Conservation (phyloP, 768 basidiomycete genomes). For the Hemileccinum rubropunctum region DNA sequence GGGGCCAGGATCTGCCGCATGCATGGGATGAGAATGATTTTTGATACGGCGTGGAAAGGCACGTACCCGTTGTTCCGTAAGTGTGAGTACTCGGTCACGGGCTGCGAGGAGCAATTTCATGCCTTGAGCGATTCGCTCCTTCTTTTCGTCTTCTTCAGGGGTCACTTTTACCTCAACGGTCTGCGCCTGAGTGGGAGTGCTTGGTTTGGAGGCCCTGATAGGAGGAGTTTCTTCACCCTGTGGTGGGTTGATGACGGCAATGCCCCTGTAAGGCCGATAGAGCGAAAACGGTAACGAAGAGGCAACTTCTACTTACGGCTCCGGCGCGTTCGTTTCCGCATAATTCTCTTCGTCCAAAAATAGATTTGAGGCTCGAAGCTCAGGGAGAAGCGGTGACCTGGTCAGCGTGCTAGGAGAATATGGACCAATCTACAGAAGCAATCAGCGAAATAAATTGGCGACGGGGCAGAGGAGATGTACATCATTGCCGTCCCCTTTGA, state of each 20-base stretch:
- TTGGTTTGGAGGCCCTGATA: slow-evolving; percentile 1
- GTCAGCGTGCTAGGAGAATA: slow-evolving; percentile 76
- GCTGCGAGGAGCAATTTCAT: slow-evolving; percentile 69
- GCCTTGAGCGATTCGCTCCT: slow-evolving; percentile 56
- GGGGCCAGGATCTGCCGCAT: slow-evolving; percentile 50
- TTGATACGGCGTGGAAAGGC: neutral
- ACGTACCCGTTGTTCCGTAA: slow-evolving; percentile 70
- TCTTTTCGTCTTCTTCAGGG: slow-evolving; percentile 53
- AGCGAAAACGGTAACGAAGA: slow-evolving; percentile 4
- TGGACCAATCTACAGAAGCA: slow-evolving; percentile 62
- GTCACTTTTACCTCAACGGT: slow-evolving; percentile 27
- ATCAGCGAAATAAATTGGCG: slow-evolving; percentile 2
- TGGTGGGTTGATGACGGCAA: slow-evolving; percentile 5
- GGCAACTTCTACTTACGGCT: slow-evolving; percentile 38
- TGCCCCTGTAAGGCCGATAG: slow-evolving; percentile 21
- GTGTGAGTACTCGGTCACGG: slow-evolving; percentile 67
- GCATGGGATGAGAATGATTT: neutral
- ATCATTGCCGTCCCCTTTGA: slow-evolving; percentile 80
- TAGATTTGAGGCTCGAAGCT: slow-evolving; percentile 71
- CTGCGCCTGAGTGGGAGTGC: slow-evolving; percentile 1
- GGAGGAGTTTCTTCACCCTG: slow-evolving; percentile 5
- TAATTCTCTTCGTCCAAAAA: slow-evolving; percentile 63
- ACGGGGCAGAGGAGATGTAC: slow-evolving; percentile 34
- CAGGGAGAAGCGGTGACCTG: slow-evolving; percentile 70
- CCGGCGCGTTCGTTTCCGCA: slow-evolving; percentile 41